Base-by-base conservation (phyloP, 2,329 filamentous ascomycete genomes). In the Sordariomycetes sp. region DNA sequence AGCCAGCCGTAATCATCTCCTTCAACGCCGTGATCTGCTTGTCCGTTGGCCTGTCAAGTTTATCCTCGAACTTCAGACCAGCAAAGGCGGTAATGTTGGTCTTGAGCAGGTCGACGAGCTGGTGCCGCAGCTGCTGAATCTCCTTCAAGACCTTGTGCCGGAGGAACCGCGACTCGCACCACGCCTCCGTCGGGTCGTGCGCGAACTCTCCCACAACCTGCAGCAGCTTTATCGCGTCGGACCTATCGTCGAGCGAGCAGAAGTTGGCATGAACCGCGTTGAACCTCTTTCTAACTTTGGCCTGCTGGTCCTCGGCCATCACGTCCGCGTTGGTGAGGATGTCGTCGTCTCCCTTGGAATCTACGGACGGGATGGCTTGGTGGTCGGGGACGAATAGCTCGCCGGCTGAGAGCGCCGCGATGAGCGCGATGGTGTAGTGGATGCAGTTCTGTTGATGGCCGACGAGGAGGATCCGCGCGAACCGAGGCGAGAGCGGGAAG, bases 401-500 rank as follows among this genome's bases (percentile, higher is more conserved):
- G 0, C 89, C 87, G 0, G 93, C 90, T 0, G 93, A 95, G 3
- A 99, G 76, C 1, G 88, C 90, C 0, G 94, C 89, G 3, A 99
- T 92, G 12, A 97, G 76, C 2, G 91, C 90, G 60, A 97, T 87
- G 3, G 91, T 89, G 67, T 96, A 93, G 0, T 87, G 87, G 55
- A 95, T 79, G 62, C 94, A 92, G 60, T 86, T 83, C 67, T 95
- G 87, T 28, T 89, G 79, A 66, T 95, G 85, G 0, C 92, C 93
- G 54, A 96, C 86, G 10, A 95, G 78, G n/a, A 99, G 76, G 72
- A 97, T 97, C 58, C 93, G 89, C 8, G 92, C 86, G 67, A 95
- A 96, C 1, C 94, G 84, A 20, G 94, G 95, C 32, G 90, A 90
- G 16, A 99, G 78, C 3, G 94, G 94, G 69, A 97, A 97, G 25